Evolutionary conservation across 2,329 filamentous ascomycete species (phyloP).

Genomic region (Fusarium caatingaense): DNA sequence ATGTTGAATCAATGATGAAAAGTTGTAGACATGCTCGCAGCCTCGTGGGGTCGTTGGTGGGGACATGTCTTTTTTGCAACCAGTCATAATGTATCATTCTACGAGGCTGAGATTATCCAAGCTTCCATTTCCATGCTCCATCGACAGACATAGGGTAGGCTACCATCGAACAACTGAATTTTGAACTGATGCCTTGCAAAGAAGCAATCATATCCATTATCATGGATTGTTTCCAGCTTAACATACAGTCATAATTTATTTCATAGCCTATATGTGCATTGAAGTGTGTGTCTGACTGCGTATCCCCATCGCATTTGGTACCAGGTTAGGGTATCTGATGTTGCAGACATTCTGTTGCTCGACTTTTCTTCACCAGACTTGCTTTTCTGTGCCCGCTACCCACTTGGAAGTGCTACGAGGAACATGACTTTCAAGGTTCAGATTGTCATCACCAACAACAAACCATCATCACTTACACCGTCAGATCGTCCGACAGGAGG

Average conservation of each 20-base stretch:
- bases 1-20: slow-evolving; percentile 35
- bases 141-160: slow-evolving; percentile 10
- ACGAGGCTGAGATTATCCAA: slow-evolving; percentile 35
- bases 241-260: background rate
- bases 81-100: slow-evolving; percentile 15
- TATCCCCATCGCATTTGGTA: background rate
- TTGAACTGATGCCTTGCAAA: background rate
- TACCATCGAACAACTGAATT: background rate
- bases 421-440: background rate
- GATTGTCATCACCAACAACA: background rate
- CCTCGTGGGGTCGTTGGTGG: slow-evolving; percentile 38
- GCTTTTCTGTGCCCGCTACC: background rate
- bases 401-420: background rate
- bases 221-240: background rate
- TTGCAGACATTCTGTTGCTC: background rate
- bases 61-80: slow-evolving; percentile 1
- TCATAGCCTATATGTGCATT: background rate
- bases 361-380: background rate
- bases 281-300: background rate
- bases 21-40: slow-evolving; percentile 43
- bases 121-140: background rate
- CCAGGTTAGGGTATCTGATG: background rate
- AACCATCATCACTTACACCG: background rate
- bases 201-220: background rate
- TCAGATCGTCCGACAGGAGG: background rate